Evolutionary conservation across 306 rosid genomes (phyloP).

Genomic region (Vigna radiata): DNA sequence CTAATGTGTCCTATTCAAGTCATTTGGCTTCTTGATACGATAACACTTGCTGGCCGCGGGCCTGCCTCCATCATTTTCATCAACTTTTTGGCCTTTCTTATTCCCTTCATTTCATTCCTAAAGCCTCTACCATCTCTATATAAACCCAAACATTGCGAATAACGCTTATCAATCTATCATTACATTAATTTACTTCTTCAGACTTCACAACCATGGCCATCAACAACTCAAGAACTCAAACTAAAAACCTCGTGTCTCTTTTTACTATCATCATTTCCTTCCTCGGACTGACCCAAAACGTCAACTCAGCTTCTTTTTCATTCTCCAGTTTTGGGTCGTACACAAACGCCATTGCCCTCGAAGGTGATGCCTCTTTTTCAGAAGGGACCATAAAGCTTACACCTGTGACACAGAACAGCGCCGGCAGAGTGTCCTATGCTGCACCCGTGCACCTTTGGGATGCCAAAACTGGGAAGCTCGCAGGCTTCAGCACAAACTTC

Average conservation of each 20-base stretch:
- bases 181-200: too few species aligned
- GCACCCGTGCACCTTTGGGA: slow-evolving; percentile 53
- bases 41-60: neutral
- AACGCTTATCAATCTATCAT: neutral
- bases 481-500: slow-evolving; percentile 41
- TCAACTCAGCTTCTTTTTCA: slow-evolving; percentile 34
- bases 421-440: slow-evolving; percentile 52
- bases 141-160: neutral
- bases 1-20: slow-evolving; percentile 15
- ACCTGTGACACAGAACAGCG: neutral
- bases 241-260: neutral
- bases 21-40: slow-evolving; percentile 38
- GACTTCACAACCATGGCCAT: slow-evolving; percentile 22
- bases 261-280: neutral
- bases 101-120: neutral
- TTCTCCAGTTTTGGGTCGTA: slow-evolving; percentile 13
- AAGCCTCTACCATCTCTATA: neutral
- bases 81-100: neutral
- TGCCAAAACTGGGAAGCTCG: slow-evolving; percentile 21
- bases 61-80: neutral
- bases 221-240: neutral
- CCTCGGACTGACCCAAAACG: slow-evolving; percentile 20
- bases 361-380: slow-evolving; percentile 37
- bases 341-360: neutral
- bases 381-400: slow-evolving; percentile 23